phyloP scores from a whole-genome alignment of 768 basidiomycete genomes.

The Tremella mesenterica region DNA sequence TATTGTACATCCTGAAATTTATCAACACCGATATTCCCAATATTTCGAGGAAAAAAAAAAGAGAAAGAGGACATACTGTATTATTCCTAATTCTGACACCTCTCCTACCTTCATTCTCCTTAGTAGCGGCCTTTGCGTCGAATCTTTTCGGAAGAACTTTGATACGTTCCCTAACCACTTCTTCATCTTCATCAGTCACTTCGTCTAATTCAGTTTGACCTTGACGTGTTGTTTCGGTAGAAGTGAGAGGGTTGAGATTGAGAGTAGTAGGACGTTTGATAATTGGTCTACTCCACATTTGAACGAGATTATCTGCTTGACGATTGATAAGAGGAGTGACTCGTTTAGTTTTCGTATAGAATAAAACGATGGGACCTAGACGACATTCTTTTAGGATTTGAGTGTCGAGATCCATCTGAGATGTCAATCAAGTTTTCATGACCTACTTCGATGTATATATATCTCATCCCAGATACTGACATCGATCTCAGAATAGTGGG shows the following conservation, averaged over 20 bases:
- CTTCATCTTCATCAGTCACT: constrained; percentile 2
- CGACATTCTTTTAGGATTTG: constrained; percentile 81
- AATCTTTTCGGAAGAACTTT: constrained; percentile 18
- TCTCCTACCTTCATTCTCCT: constrained; percentile 33
- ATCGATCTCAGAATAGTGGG: not conserved
- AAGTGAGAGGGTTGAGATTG: constrained; percentile 8
- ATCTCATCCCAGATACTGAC: not conserved
- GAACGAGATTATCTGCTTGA: constrained; percentile 73
- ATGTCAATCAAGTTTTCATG: constrained; percentile 2
- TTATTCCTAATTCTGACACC: constrained; percentile 23
- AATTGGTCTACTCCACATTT: constrained; percentile 41
- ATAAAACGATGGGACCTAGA: constrained; percentile 78
- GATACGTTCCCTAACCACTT: constrained; percentile 2
- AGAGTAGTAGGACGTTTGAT: constrained; percentile 31
- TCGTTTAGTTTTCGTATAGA: constrained; percentile 92
- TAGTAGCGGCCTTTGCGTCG: constrained; percentile 20
- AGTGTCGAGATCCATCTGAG: constrained; percentile 78
- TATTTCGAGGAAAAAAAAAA: not conserved
- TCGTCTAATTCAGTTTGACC: constrained; percentile 9
- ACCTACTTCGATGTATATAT: not conserved
- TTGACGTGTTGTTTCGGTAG: not conserved
- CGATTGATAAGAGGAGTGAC: constrained; percentile 73
- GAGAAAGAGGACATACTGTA: constrained; percentile 15
- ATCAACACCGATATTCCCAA: not conserved
- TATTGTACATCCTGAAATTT: constrained; percentile 32